A percentile compares a stretch with the other conserved stretches of the same genome.
These are phyloP conservation scores for Volvariella volvacea DNA, from an alignment of 1,284 basidiomycete genomes.

Conservation along the genomic window DNA sequence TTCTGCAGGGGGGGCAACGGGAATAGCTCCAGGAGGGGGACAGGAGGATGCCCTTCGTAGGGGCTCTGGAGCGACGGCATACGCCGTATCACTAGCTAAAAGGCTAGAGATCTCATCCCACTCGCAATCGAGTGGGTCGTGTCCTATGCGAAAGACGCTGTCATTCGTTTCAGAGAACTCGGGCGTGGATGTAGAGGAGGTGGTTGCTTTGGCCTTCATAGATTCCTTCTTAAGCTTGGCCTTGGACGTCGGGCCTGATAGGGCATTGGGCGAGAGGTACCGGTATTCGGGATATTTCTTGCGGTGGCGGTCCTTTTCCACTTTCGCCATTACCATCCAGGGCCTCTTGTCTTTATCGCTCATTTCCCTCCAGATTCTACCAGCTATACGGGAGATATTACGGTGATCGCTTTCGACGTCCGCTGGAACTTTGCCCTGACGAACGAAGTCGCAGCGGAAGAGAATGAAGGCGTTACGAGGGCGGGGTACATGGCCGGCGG, in stretches of 20 bases:
- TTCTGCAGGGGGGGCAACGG: slow-evolving; percentile 11
- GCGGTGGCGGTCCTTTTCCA: slow-evolving; percentile 42
- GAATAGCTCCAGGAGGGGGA: slow-evolving; percentile 13
- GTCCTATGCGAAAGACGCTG: no score
- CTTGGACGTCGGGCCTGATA: neutral
- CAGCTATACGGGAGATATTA: slow-evolving; percentile 52
- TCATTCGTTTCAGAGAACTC: no score
- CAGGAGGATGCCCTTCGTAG: slow-evolving; percentile 16
- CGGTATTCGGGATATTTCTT: slow-evolving; percentile 41
- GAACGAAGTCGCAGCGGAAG: slow-evolving; percentile 21
- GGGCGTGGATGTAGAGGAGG: neutral
- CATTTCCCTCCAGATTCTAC: slow-evolving; percentile 47
- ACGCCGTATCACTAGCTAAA: neutral
- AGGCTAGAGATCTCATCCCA: neutral
- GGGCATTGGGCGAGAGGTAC: slow-evolving; percentile 19
- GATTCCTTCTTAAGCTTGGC: slow-evolving; percentile 3
- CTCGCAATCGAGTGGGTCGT: no score
- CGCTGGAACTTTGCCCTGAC: slow-evolving; percentile 16
- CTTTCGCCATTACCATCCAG: slow-evolving; percentile 43
- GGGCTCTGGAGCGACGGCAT: neutral
- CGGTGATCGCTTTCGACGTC: slow-evolving; percentile 46
- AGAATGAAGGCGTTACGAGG: slow-evolving; percentile 27
- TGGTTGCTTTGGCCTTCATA: neutral
- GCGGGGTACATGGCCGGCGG: slow-evolving; percentile 17
- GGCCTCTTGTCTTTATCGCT: slow-evolving; percentile 33